Evolutionary conservation across 2,329 filamentous ascomycete species (phyloP).

Genomic region (Ceratocystis eucalypticola): DNA sequence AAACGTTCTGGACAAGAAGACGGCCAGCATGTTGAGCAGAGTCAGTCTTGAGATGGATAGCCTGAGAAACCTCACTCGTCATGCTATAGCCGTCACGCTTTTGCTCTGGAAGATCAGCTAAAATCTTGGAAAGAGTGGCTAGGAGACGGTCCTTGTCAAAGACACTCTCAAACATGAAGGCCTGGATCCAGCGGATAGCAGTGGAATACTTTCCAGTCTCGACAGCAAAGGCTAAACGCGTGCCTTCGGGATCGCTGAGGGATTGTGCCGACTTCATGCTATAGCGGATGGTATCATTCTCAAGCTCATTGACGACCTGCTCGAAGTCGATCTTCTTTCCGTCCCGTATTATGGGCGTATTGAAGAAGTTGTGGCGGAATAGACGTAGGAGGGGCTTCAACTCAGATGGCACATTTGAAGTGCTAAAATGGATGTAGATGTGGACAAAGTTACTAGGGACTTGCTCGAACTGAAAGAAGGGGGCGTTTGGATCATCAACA

Average conservation of each 20-base stretch:
- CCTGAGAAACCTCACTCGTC: constrained; percentile 53
- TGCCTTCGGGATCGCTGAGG: constrained; percentile 66
- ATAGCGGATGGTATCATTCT: constrained; percentile 83
- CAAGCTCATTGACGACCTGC: constrained; percentile 78
- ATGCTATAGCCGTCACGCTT: constrained; percentile 72
- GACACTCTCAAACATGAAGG: constrained; percentile 75
- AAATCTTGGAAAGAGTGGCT: constrained; percentile 60
- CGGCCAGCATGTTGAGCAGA: constrained; percentile 65
- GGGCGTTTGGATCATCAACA: constrained; percentile 13
- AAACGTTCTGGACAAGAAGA: constrained; percentile 73
- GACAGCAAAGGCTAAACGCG: constrained; percentile 69
- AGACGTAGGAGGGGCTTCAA: constrained; percentile 72
- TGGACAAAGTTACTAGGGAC: constrained; percentile 88
- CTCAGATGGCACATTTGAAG: constrained; percentile 60
- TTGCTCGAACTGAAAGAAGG: constrained; percentile 91
- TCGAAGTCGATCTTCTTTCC: constrained; percentile 75
- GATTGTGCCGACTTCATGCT: constrained; percentile 52
- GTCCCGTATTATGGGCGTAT: constrained; percentile 66
- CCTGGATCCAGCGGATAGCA: constrained; percentile 70
- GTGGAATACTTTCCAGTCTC: constrained; percentile 78
- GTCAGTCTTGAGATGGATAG: constrained; percentile 65
- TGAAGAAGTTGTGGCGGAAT: constrained; percentile 89
- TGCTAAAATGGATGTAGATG: constrained; percentile 68
- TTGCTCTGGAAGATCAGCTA: constrained; percentile 81
- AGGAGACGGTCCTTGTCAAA: constrained; percentile 60